Base-by-base conservation (phyloP, 2,329 filamentous ascomycete species). In the Davidsoniella neocaledoniae region DNA sequence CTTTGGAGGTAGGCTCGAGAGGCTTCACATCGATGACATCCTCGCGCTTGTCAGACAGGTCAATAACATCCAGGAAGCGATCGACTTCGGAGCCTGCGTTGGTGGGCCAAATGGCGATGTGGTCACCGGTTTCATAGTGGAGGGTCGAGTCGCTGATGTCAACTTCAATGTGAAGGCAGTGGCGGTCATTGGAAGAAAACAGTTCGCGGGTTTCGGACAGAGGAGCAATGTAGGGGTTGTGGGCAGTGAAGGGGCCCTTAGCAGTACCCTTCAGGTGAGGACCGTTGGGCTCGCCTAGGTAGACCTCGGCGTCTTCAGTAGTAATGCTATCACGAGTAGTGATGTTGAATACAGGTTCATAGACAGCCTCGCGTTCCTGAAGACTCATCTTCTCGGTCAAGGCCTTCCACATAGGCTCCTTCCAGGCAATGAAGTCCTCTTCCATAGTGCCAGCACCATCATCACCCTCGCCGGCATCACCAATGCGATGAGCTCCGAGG, bases 361-460 rank as follows among this genome's bases (percentile, higher is more conserved):
- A 98, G 53, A 94, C 80, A 54, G 88, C 86, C 63, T 98, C 93
- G 53, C 91, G 87, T 68, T 98, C 91, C 66, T 96, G 84, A 50
- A 98, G 70, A 49, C 77, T 77, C 82, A 98, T 86, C 61, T 85
- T 79, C 56, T 85, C 76, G 21, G 83, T 73, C 48, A 98, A 72
- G 53, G 83, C 84, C 59, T 76, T 71, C 91, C 93, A 98, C 91
- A 98, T 98, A 54, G 88, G 88, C 60, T 98, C 91, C 70, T 98
- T 98, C 91, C 91, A 98, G 56, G 90, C 86, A 59, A 98, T 69
- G 66, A 96, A 98, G 61, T 98, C 93, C 68, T 98, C 93, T 68
- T 98, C 91, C 93, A 98, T 98, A 51, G 91, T 98, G 54, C 93
- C 91, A 56, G 91, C 88, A 56, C 93, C 91, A 63, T 98, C 91